Base-by-base conservation (phyloP, 441 rosid genomes). In the Bruguiera hainesii region DNA sequence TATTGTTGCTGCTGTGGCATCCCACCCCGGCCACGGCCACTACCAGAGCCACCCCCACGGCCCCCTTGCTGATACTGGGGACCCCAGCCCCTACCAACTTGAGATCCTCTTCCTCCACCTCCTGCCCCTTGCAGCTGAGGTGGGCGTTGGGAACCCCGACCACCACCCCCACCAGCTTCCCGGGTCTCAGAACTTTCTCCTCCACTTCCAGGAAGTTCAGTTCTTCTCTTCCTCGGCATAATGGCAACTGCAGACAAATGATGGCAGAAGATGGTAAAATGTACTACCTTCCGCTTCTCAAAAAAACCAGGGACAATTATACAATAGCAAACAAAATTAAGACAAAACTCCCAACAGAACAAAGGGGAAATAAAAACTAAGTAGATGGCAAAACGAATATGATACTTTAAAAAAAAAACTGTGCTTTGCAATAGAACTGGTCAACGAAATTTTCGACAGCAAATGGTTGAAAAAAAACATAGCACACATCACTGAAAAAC, bases 151-250 rank as follows among this genome's bases (percentile, higher is more conserved):
- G 75, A 61, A 49, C 68, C 72, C 5, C 66, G 62, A 19, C 61
- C 68, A 52, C 48, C 48, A 39, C 67, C 69, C 35, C 42, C 63
- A 23, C n/a, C 52, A 35, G 20, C 31, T 48, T 64, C 77, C n/a
- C 69, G 73, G 46, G 78, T 16, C 30, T 29, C 71, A 30, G 78
- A 70, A 49, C 76, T 68, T 67, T 72, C 76, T 21, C 91, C 87
- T 26, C 77, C 85, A 75, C 79, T 70, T 16, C 83, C 64, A 66
- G 83, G 70, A 71, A 49, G 78, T 20, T 82, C 91, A 11, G 84
- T 78, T 78, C 90, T 88, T 75, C 69, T 91, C 93, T 91, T 93
- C 75, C 90, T 82, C 73, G 76, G 91, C 97, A 91, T 93, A 35
- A 56, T 49, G 68, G 20, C 1, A 7, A 1, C 78, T 63, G 67